Percentiles rank a stretch among this genome's conserved stretches.
Conservation (phyloP, 2,329 filamentous ascomycete species). For the Kalmusia sp. region DNA sequence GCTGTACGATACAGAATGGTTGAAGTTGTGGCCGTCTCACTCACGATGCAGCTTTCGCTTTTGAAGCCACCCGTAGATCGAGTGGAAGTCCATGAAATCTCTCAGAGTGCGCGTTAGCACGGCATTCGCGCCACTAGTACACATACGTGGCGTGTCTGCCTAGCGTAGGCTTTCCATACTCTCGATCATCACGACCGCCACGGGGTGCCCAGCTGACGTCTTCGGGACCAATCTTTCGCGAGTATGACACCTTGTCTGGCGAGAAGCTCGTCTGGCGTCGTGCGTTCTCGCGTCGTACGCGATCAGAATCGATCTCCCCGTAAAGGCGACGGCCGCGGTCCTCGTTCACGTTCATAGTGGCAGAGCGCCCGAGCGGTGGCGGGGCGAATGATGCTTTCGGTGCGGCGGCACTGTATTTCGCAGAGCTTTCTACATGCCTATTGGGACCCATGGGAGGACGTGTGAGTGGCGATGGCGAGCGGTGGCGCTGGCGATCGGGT, state of each 20-base stretch:
- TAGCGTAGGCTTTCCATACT: conserved; percentile 32
- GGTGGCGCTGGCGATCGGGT: conserved; percentile 33
- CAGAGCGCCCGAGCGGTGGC: conserved; percentile 30
- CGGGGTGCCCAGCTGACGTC: conserved; percentile 43
- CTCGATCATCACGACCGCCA: conserved; percentile 24
- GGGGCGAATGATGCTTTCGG: conserved; percentile 19
- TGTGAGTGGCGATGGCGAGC: conserved; percentile 36
- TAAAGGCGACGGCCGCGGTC: conserved; percentile 35
- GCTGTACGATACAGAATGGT: too few relatives aligned
- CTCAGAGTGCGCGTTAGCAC: not conserved
- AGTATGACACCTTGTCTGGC: conserved; percentile 40
- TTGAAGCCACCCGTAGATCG: not conserved
- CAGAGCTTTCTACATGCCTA: conserved; percentile 26
- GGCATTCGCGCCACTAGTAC: conserved; percentile 25
- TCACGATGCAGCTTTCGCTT: not conserved
- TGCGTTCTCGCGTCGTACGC: conserved; percentile 19
- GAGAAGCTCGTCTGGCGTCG: conserved; percentile 39
- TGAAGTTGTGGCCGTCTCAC: too few relatives aligned
- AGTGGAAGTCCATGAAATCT: not conserved
- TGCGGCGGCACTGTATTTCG: conserved; percentile 20
- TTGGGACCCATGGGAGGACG: conserved; percentile 44
- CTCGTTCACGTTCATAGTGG: conserved; percentile 34
- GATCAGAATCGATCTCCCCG: conserved; percentile 32
- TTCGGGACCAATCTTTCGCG: conserved; percentile 40
- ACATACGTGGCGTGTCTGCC: conserved; percentile 36